These are phyloP conservation scores for Populus hybrid DNA, from an alignment of 441 rosid genomes.

Conservation along the genomic window DNA sequence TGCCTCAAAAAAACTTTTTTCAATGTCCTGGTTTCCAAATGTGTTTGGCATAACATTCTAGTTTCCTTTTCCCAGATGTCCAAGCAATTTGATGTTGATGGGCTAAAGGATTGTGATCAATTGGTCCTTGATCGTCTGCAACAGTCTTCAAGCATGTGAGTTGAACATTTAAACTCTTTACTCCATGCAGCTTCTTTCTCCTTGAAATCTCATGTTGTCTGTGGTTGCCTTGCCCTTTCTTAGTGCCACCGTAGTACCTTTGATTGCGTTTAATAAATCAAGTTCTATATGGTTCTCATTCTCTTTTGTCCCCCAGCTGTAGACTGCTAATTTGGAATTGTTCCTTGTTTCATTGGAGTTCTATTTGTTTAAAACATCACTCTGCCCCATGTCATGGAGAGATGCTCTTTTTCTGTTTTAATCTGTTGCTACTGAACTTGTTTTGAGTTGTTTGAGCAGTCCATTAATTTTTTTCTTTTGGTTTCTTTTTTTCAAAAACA, in stretches of 20 bases:
- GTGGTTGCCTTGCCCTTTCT: not conserved
- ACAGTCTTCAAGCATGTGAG: slow-evolving; percentile 74
- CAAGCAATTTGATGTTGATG: slow-evolving; percentile 46
- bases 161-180: slow-evolving; percentile 8
- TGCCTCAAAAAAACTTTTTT: not conserved
- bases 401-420: not conserved
- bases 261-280: not conserved
- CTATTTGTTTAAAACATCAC: not conserved
- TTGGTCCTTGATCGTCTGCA: slow-evolving; percentile 71
- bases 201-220: not conserved
- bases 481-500: too few species aligned
- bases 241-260: too few species aligned
- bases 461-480: too few species aligned
- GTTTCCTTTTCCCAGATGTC: slow-evolving; percentile 31
- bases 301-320: too few species aligned
- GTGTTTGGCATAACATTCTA: slow-evolving; percentile 6
- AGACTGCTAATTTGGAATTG: too few species aligned
- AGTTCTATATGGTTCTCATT: not conserved
- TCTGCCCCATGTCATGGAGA: not conserved
- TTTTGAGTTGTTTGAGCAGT: too few species aligned
- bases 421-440: too few species aligned
- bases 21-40: slow-evolving; percentile 8
- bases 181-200: not conserved
- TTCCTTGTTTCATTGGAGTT: not conserved
- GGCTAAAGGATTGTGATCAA: slow-evolving; percentile 70